Percentiles rank a stretch among this genome's conserved stretches.
These are phyloP conservation scores for Warburgia ugandensis DNA, from an alignment of 164 flowering plant genomes.

Conservation along the genomic window DNA sequence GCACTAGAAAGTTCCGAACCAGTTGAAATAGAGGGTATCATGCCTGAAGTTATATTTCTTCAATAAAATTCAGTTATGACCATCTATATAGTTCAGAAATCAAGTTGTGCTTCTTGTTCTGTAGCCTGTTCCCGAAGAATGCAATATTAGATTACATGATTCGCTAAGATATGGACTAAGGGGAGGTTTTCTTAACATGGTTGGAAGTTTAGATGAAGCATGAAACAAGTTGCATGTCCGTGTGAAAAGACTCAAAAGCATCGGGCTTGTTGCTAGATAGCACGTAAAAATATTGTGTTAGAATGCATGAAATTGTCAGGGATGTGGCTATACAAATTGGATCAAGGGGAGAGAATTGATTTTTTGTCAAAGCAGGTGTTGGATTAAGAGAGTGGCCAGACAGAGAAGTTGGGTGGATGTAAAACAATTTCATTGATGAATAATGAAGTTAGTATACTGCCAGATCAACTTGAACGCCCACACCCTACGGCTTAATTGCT, in stretches of 20 bases:
- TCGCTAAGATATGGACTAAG: slow-evolving; percentile 9
- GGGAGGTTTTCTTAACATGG: slow-evolving; percentile 1
- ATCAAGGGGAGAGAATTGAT: not conserved
- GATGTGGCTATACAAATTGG: slow-evolving; percentile 10
- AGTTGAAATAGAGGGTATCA: slow-evolving; percentile 7
- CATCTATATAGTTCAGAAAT: slow-evolving; percentile 11
- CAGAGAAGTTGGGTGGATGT: not conserved
- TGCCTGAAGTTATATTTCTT: slow-evolving; percentile 7
- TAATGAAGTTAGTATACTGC: slow-evolving; percentile 1
- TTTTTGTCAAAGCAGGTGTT: slow-evolving; percentile 1
- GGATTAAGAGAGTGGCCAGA: slow-evolving; percentile 10
- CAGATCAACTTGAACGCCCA: slow-evolving; percentile 2
- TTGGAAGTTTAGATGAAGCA: slow-evolving; percentile 11
- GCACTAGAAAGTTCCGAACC: slow-evolving; percentile 3
- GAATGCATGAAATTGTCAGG: slow-evolving; percentile 16
- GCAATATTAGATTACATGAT: not conserved
- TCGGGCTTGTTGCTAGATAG: slow-evolving; percentile 14
- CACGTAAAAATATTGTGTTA: not conserved
- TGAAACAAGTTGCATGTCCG: not conserved
- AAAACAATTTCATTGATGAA: slow-evolving; percentile 1
- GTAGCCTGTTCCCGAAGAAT: slow-evolving; percentile 14
- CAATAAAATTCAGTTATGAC: slow-evolving; percentile 16
- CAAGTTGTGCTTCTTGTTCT: slow-evolving; percentile 13
- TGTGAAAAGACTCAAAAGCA: slow-evolving; percentile 5
- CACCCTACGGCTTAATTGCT: slow-evolving; percentile 3